Conservation (phyloP, 331 rosid genomes). For the Quercus tomentella region DNA sequence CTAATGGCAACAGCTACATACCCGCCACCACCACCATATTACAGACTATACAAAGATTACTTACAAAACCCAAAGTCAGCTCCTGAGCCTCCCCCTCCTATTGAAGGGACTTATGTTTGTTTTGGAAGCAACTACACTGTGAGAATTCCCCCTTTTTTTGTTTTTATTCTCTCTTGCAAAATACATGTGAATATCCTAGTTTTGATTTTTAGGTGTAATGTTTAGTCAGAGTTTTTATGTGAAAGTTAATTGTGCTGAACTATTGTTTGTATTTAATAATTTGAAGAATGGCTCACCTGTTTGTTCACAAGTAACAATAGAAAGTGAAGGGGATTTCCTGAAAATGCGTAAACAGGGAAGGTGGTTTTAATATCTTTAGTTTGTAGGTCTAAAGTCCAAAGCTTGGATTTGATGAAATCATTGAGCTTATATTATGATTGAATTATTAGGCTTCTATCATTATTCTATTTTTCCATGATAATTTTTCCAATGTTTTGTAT, state of each 20-base stretch:
- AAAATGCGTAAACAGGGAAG: too few species aligned
- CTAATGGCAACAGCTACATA: constrained; percentile 84
- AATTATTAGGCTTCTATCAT: not conserved
- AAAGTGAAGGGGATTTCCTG: not conserved
- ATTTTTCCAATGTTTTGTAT: not conserved
- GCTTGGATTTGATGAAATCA: not conserved
- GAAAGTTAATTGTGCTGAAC: not conserved
- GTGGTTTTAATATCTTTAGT: not conserved
- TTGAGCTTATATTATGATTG: not conserved
- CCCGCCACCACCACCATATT: constrained; percentile 91
- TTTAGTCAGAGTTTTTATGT: not conserved
- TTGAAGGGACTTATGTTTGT: constrained; percentile 79
- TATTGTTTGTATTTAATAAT: not conserved
- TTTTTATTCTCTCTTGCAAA: not conserved
- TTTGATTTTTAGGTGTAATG: not conserved
- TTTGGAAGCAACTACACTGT: constrained; percentile 79
- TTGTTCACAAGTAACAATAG: not conserved
- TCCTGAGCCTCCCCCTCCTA: constrained; percentile 81
- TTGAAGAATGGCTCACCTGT: not conserved
- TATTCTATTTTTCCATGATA: not conserved
- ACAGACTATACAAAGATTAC: constrained; percentile 86
- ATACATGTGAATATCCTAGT: not conserved
- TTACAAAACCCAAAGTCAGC: constrained; percentile 73
- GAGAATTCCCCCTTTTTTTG: not conserved
- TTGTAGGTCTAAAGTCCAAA: not conserved